Evolutionary conservation across 768 basidiomycete species (phyloP).

Genomic region (Rhodocollybia butyracea): DNA sequence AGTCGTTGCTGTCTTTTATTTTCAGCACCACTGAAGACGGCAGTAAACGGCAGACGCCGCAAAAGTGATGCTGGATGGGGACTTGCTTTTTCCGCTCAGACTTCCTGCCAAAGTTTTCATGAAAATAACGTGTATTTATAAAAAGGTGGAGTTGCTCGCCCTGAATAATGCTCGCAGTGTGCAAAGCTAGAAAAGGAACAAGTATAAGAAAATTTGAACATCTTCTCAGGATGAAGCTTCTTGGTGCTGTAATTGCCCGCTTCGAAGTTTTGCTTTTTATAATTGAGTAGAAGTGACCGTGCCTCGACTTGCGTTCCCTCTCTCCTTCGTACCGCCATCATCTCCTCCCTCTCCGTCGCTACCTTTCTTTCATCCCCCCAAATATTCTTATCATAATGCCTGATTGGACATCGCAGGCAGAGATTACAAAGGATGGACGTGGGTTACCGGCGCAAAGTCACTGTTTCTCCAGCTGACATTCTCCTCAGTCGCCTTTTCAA

Average conservation of each 20-base stretch:
- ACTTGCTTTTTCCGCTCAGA: too few relatives aligned
- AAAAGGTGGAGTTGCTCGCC: too few relatives aligned
- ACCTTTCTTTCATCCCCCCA: not conserved
- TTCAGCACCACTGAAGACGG: too few relatives aligned
- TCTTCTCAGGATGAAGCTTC: conserved; percentile 9
- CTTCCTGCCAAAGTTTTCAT: too few relatives aligned
- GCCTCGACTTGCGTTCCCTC: conserved; percentile 1
- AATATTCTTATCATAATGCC: not conserved
- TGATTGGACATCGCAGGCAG: not conserved
- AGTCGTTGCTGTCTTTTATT: too few relatives aligned
- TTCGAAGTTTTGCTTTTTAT: conserved; percentile 2
- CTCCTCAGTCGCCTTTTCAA: conserved; percentile 35
- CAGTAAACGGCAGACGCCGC: not conserved
- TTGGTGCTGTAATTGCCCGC: conserved; percentile 1
- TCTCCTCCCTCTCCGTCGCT: conserved; percentile 6
- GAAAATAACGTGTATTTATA: too few relatives aligned
- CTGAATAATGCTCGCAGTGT: not conserved
- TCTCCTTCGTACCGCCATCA: not conserved
- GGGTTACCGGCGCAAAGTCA: not conserved
- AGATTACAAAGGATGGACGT: conserved; percentile 6
- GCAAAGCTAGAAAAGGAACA: not conserved
- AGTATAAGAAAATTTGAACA: not conserved
- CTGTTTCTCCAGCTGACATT: not conserved
- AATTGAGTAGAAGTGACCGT: not conserved
- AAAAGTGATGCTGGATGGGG: too few relatives aligned